Evolutionary conservation across 78 protist genomes (phyloP), one percentile per base, ranked within the genome.

Genomic region (Chrysochromulina parva): DNA sequence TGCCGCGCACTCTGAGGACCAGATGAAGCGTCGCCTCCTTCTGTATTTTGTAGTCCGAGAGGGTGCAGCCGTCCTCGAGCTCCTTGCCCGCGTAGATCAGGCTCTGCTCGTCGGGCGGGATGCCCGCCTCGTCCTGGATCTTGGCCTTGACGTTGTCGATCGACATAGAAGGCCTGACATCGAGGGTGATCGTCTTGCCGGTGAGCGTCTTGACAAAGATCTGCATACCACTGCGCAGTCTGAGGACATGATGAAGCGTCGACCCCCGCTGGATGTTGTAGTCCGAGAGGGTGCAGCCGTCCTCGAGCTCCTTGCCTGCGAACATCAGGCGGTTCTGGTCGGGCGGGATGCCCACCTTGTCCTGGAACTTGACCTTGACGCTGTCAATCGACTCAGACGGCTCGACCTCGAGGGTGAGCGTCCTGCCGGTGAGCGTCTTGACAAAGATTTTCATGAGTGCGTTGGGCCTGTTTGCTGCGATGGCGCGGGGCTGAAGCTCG

Each of bases 161-260:
- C 88, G 98, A 96, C 95, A 98, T 99, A 26, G 97, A 93, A 48
- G 97, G 84, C 95, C 98, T 98, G 60, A 97, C 99, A 93, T 98
- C 99, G 24, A 99, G 97, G 52, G 99, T 97, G 95, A 99, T 98
- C 94, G 99, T 99, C 96, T 99, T 99, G 90, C 99, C 99, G 28
- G 99, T 97, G 22, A 97, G 95, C 71, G 99, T 98, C 96, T 97
- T 97, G 76, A 98, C 99, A 86, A 98, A 98, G 85, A 98, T 97
- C 95, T 97, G 98, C 98, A 57, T 67, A 67, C 24, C 24, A 26
- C 47, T 67, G 24, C 24, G 74, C 74, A 26, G 24, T 67, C 24
- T 67, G 74, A 38, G 38, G 38, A 38, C 38, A 38, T 38, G 38
- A 38, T 38, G 38, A 38, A 38, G 38, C 38, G 38, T 38, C 38